Percentiles rank a stretch among this genome's conserved stretches.
Conservation (phyloP, 805 yeast species). For the Yamadazyma laniorum region DNA sequence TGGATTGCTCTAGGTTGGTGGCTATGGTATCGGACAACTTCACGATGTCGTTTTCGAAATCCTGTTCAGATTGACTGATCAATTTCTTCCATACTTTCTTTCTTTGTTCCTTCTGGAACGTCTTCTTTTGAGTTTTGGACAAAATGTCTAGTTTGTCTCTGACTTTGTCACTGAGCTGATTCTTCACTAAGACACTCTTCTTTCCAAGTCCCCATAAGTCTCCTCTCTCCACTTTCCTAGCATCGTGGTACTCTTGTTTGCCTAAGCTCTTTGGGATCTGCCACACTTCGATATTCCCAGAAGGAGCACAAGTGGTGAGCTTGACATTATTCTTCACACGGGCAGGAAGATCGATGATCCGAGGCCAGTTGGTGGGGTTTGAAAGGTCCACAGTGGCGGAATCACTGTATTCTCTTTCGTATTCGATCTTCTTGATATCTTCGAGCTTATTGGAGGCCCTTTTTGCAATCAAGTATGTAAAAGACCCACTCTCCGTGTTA, state of each 20-base stretch:
- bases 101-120: slow-evolving; percentile 34
- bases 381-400: slow-evolving; percentile 19
- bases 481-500: slow-evolving; percentile 68
- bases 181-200: slow-evolving; percentile 34
- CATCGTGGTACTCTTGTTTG: slow-evolving; percentile 79
- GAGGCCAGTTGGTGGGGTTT: slow-evolving; percentile 55
- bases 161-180: slow-evolving; percentile 27
- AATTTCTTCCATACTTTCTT: slow-evolving; percentile 34
- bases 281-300: slow-evolving; percentile 85
- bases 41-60: slow-evolving; percentile 25
- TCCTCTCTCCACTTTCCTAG: slow-evolving; percentile 79
- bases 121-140: slow-evolving; percentile 38
- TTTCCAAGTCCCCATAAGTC: slow-evolving; percentile 73
- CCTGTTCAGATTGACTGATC: slow-evolving; percentile 23
- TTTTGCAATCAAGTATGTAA: slow-evolving; percentile 70
- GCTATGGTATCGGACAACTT: slow-evolving; percentile 29
- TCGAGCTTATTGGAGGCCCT: slow-evolving; percentile 48
- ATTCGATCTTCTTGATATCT: slow-evolving; percentile 42
- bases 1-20: slow-evolving; percentile 29
- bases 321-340: slow-evolving; percentile 82
- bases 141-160: slow-evolving; percentile 34
- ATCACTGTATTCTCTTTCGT: slow-evolving; percentile 27
- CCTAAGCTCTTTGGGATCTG: slow-evolving; percentile 76
- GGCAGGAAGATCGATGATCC: slow-evolving; percentile 68
- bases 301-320: slow-evolving; percentile 73